Base-by-base conservation (phyloP, 176 grass and related monocot genomes). In the Oryza nivara region DNA sequence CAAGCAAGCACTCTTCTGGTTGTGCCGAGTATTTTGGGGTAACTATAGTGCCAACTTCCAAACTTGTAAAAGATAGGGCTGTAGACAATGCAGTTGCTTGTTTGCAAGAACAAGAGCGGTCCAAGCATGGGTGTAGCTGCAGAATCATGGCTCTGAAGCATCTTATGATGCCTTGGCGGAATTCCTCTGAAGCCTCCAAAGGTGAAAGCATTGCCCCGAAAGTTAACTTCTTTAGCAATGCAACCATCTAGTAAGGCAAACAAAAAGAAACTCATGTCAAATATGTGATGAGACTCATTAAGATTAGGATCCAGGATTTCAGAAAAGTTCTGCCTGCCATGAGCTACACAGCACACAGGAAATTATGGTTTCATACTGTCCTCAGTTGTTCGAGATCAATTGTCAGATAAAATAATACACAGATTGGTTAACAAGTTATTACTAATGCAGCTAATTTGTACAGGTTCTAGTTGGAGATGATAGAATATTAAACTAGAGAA, bases 131-230 rank as follows among this genome's bases (percentile, higher is more conserved):
- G n/a, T 94, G 80, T 76, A 98, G 72, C 88, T 86, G 85, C 44
- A 94, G 70, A 84, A 98, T 51, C 88, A 96, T 91, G 48, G 81
- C 85, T 78, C 74, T 98, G 72, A 96, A 98, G 81, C 93, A 96
- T 94, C 68, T 96, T 64, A 98, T 82, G 47, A 92, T 92, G 72
- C 91, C 93, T 48, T 72, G 73, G 45, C 91, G 91, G 70, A 98
- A 98, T 83, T 98, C 96, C 74, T 98, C 96, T 28, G 93, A 98
- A 30, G 88, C 93, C 80, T 94, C 91, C 16, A 32, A 86, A 85
- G 89, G 91, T 60, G 89, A 95, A 76, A 98, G 89, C 89, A 96
- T 90, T 56, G 96, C 93, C 49, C 93, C 96, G 20, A 76, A 80
- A 30, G 89, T 88, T 69, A 96, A 77, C 49, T 96, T 96, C 74